Evolutionary conservation across 2,329 filamentous ascomycete species (phyloP).

Genomic region (Cladosporium sphaerospermum): DNA sequence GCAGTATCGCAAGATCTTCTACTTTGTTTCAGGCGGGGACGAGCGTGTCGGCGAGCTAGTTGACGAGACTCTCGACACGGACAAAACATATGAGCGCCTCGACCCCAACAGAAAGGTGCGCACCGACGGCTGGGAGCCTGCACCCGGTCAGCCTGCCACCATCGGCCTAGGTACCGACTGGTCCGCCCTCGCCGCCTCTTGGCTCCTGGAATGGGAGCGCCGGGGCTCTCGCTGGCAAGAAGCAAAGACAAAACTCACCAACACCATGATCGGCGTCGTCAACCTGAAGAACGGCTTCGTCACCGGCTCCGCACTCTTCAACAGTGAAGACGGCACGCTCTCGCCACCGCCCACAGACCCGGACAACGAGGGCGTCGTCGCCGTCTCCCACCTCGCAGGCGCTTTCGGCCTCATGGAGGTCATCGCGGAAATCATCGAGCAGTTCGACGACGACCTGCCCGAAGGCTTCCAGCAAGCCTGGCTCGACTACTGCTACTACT

Average conservation of each 20-base stretch:
- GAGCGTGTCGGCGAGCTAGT: conserved; percentile 53
- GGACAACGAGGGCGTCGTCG: conserved; percentile 46
- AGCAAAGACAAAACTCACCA: conserved; percentile 45
- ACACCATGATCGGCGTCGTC: conserved; percentile 47
- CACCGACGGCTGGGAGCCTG: conserved; percentile 45
- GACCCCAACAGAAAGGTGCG: conserved; percentile 56
- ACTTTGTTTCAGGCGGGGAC: conserved; percentile 50
- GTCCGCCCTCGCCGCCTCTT: conserved; percentile 50
- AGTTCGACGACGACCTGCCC: conserved; percentile 42
- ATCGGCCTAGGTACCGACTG: conserved; percentile 55
- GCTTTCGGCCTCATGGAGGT: conserved; percentile 56
- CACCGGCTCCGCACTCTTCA: conserved; percentile 50
- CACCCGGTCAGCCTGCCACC: conserved; percentile 38
- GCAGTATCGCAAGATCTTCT: conserved; percentile 53
- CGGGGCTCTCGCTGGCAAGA: conserved; percentile 49
- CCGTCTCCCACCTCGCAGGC: conserved; percentile 50
- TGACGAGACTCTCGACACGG: conserved; percentile 46
- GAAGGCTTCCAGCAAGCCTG: conserved; percentile 49
- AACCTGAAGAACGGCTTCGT: conserved; percentile 54
- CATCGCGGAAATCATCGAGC: conserved; percentile 49
- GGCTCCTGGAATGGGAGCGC: conserved; percentile 57
- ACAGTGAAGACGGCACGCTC: conserved; percentile 44
- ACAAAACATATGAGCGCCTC: conserved; percentile 47
- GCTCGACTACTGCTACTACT: conserved; percentile 57
- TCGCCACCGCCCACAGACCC: conserved; percentile 49